Percentiles rank a stretch among this genome's conserved stretches.
These are phyloP conservation scores for Hericium alpestre DNA, from an alignment of 768 basidiomycete genomes.

Conservation along the genomic window DNA sequence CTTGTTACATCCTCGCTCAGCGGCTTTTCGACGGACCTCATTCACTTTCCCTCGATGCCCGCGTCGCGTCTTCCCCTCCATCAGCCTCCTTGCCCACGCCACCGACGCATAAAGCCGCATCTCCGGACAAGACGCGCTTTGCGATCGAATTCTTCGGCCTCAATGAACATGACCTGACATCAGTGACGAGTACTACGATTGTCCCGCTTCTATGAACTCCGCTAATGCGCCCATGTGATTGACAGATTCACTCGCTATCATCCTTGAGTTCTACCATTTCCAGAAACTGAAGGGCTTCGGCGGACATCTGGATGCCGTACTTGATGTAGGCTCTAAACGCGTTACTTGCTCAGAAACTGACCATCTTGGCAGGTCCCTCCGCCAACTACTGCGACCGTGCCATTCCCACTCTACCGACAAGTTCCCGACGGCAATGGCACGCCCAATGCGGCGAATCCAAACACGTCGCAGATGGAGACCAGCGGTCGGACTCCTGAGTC, in stretches of 20 bases:
- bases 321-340: too few species aligned
- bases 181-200: slow-evolving; percentile 42
- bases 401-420: slow-evolving; percentile 7
- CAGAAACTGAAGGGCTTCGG: not conserved
- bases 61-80: slow-evolving; percentile 61
- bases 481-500: not conserved
- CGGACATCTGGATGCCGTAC: too few species aligned
- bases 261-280: slow-evolving; percentile 13
- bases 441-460: not conserved
- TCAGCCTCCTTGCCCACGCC: slow-evolving; percentile 73
- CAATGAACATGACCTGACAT: slow-evolving; percentile 43
- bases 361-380: slow-evolving; percentile 6
- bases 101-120: slow-evolving; percentile 64
- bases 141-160: slow-evolving; percentile 61
- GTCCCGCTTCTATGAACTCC: too few species aligned
- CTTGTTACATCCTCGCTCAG: slow-evolving; percentile 72
- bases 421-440: not conserved
- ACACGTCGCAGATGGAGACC: not conserved
- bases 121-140: slow-evolving; percentile 59
- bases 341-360: not conserved
- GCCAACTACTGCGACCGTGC: slow-evolving; percentile 8
- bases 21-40: slow-evolving; percentile 62
- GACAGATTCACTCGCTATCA: slow-evolving; percentile 8
- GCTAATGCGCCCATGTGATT: too few species aligned
- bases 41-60: slow-evolving; percentile 62